Conservation (phyloP, 257 asterid species). For the Henckelia pumila region DNA sequence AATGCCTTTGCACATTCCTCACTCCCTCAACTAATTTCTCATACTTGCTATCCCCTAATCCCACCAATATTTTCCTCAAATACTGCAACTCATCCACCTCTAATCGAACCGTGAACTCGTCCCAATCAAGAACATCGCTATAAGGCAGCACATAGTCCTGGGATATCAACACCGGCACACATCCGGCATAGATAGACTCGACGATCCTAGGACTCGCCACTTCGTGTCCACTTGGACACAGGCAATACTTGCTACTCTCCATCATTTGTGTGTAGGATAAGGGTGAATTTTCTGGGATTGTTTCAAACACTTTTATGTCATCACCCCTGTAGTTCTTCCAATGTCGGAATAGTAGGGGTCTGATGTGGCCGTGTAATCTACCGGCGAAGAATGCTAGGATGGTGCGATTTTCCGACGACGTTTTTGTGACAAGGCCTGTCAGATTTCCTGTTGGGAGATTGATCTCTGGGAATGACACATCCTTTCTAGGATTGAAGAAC, state of each 20-base stretch:
- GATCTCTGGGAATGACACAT: conserved; percentile 59
- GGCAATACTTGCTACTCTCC: conserved; percentile 49
- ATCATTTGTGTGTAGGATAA: conserved; percentile 41
- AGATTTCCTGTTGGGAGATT: conserved; percentile 38
- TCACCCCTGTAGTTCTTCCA: conserved; percentile 46
- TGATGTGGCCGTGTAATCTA: conserved; percentile 47
- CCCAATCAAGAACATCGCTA: conserved; percentile 66
- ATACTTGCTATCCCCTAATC: conserved; percentile 40
- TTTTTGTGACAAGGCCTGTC: conserved; percentile 2
- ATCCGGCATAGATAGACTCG: conserved; percentile 60
- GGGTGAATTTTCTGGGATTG: too few species aligned
- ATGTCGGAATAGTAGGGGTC: conserved; percentile 39
- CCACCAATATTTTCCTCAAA: conserved; percentile 39
- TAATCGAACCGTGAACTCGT: conserved; percentile 43
- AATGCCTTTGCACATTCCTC: conserved; percentile 48
- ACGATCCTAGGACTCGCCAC: conserved; percentile 66
- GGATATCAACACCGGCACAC: conserved; percentile 58
- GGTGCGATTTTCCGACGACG: conserved; percentile 28
- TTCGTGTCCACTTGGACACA: conserved; percentile 66
- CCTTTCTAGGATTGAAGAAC: conserved; percentile 68
- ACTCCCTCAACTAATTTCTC: conserved; percentile 34
- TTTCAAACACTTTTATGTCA: conserved; percentile 33
- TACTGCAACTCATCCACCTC: conserved; percentile 37
- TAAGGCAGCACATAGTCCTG: conserved; percentile 50
- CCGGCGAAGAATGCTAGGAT: conserved; percentile 71